phyloP scores from a whole-genome alignment of 352 stramenopile genomes.

The Phytophthora ohioensis region DNA sequence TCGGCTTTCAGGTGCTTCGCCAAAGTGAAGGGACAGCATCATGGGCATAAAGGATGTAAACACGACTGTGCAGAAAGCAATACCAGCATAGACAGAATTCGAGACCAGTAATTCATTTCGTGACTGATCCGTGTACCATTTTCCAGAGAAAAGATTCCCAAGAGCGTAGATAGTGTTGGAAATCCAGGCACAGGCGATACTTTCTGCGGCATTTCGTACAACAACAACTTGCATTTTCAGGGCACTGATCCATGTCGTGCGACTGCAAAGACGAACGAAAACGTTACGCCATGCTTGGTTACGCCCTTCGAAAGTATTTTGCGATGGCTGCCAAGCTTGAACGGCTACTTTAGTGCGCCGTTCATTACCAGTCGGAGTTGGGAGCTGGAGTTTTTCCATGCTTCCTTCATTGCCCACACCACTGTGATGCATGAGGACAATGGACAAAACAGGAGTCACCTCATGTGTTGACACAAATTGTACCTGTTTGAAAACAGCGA shows the following conservation, averaged over 20 bases:
- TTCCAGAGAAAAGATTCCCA: slow-evolving; percentile 28
- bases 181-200: slow-evolving; percentile 18
- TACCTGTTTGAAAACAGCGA: too few relatives aligned
- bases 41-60: slow-evolving; percentile 7
- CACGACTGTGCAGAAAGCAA: slow-evolving; percentile 11
- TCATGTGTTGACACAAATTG: too few relatives aligned
- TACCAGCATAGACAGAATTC: slow-evolving; percentile 11
- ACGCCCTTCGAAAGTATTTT: background rate
- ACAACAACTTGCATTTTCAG: slow-evolving; percentile 11
- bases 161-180: slow-evolving; percentile 7
- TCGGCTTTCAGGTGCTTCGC: background rate
- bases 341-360: background rate
- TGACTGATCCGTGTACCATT: slow-evolving; percentile 15
- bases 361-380: background rate
- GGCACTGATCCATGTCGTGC: background rate
- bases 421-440: too few relatives aligned
- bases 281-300: background rate
- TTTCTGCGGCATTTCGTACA: slow-evolving; percentile 13
- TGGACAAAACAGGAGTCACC: too few relatives aligned
- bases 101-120: slow-evolving; percentile 13
- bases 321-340: background rate
- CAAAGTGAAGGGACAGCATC: slow-evolving; percentile 7
- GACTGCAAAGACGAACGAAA: background rate
- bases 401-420: too few relatives aligned
- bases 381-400: background rate